Base-by-base conservation (phyloP, 805 yeast genomes). In the Clavispora carvajalis region DNA sequence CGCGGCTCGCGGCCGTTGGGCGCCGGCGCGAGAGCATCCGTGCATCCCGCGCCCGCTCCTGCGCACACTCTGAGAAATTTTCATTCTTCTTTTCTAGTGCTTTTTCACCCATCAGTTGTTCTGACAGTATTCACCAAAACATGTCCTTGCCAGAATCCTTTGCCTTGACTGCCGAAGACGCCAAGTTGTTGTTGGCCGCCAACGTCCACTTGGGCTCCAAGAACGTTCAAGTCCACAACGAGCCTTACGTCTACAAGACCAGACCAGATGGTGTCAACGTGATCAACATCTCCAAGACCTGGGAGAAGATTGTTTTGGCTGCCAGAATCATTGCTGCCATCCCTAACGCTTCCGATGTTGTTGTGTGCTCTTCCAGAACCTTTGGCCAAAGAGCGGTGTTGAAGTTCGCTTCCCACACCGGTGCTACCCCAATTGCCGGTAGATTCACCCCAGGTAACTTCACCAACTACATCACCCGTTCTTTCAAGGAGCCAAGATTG, bases 391-490 rank as follows among this genome's bases (percentile, higher is more conserved):
- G 99, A 82, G 99, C 99, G 69, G 99, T 91, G 60, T 84, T 93
- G 75, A 93, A 93, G 81, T 93, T 85, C 69, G 97, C 99, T 69
- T 87, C 96, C 63, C 98, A 93, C 90, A 90, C 98, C 63, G 98
- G 98, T 76, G 96, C 99, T 60, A 91, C 98, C 61, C 90, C 99
- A 71, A 91, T 93, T 78, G 99, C 99, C 63, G 99, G 99, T 78
- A 89, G 99, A 81, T 93, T 93, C 86, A 93, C 99, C 65, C 99
- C 99, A 77, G 99, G 99, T 87, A 83, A 85, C 80, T 93, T 93
- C 93, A 93, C 99, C 73, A 93, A 93, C 82, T 93, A 93, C 81
- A 93, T 91, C 81, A 93, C 99, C 76, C 91, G 97, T 79, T 88
- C 97, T 62, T 93, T 93, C 96, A 93, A 91, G 80, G 99, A 93